Evolutionary conservation across 208 protist species (phyloP), one percentile per base, ranked within the genome.

Genomic region (Trypanosomatidae sp.): DNA sequence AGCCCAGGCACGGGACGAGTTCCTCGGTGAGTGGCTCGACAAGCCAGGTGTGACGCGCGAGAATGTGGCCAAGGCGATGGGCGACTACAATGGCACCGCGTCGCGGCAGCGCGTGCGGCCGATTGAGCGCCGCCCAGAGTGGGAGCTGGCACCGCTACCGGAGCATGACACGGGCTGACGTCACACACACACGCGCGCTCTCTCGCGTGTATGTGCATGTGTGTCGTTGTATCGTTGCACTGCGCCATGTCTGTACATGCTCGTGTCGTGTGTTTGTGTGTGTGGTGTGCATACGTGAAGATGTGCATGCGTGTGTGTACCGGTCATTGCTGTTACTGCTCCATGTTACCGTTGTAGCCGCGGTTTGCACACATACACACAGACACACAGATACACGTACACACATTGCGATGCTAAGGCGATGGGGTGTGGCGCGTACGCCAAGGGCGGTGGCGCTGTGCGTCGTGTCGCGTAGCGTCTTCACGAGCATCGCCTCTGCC

Each of bases 11-110:
- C 61, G 73, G 13, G 78, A 88, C 46, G 78, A 88, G 21, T 92
- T 73, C 53, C 42, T 92, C 64, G 64, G 53, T 28, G 78, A 92
- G 55, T 92, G 83, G 79, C 59, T 92, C n/a, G 78, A 88, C 24
- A 75, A 92, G 50, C 83, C 83, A 10, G 83, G 66, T 20, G 83
- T 92, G 39, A 84, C 71, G 24, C 70, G 69, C 54, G 71, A 88
- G 49, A 92, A 92, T 51, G 74, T 92, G 7, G 75, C 68, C 13
- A 83, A 87, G 51, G 76, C 88, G 51, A 87, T 92, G 53, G 79
- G 65, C 20, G 79, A 92, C 26, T 92, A 92, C 62, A 92, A 92
- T 56, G 83, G 83, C 18, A 92, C 83, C 20, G 79, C 66, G 10
- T 88, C 81, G 49, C 60, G 87, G 2, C 77, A 92, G 43, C 66